A percentile compares a stretch with the other conserved stretches of the same genome.
Conservation (phyloP, 306 rosid species). For the Arachis hypogaea region DNA sequence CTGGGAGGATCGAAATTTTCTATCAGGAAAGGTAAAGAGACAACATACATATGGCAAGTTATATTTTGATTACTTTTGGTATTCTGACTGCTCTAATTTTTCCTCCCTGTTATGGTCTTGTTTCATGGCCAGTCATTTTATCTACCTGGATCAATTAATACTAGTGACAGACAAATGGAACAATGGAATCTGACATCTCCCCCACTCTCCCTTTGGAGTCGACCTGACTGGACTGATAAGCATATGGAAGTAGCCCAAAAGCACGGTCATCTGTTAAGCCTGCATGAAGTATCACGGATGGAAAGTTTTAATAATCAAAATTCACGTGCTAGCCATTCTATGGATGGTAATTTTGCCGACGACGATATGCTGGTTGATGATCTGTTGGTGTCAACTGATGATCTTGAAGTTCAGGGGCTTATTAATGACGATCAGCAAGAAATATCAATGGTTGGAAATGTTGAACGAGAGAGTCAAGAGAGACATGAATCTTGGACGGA, state of each 20-base stretch:
- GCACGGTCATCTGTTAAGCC: conserved; percentile 52
- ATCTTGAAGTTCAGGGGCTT: conserved; percentile 38
- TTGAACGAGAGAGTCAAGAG: conserved; percentile 43
- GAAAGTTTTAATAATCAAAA: conserved; percentile 36
- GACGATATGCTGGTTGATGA: conserved; percentile 38
- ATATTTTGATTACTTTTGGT: conserved; percentile 28
- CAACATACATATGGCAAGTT: conserved; percentile 4
- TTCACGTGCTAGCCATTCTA: conserved; percentile 29
- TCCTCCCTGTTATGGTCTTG: conserved; percentile 15
- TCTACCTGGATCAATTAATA: conserved; percentile 82
- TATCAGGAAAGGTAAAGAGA: conserved; percentile 75
- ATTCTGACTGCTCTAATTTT: conserved; percentile 34
- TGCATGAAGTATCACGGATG: conserved; percentile 20
- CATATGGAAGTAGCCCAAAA: conserved; percentile 66
- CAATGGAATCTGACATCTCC: conserved; percentile 76
- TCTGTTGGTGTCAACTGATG: conserved; percentile 31
- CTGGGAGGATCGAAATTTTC: conserved; percentile 73
- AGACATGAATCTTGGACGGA: conserved; percentile 32
- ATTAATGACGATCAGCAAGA: conserved; percentile 27
- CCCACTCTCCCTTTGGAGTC: conserved; percentile 87
- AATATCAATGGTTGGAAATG: conserved; percentile 26
- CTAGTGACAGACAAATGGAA: conserved; percentile 66
- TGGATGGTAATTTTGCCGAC: conserved; percentile 38
- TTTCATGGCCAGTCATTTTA: conserved; percentile 70
- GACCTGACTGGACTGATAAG: conserved; percentile 54